These are phyloP conservation scores for Ceratonia siliqua DNA, from an alignment of 306 rosid species.

Conservation along the genomic window DNA sequence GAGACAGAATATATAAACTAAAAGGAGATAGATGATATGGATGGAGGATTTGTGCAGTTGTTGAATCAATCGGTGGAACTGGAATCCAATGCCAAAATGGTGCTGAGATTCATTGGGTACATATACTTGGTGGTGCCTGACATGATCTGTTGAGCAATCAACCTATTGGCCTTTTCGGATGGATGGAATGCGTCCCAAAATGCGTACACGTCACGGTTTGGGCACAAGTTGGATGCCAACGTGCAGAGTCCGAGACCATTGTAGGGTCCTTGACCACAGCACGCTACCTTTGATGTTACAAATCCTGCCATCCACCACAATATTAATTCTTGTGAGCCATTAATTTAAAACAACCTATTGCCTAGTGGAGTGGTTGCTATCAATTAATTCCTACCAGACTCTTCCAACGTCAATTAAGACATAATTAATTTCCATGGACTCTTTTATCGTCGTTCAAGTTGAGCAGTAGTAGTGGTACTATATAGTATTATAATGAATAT, in stretches of 20 bases:
- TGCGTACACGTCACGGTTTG: constrained; percentile 57
- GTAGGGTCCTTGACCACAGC: constrained; percentile 86
- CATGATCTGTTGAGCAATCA: constrained; percentile 44
- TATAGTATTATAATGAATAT: neutral
- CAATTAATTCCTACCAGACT: too few relatives aligned
- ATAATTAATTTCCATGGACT: too few relatives aligned
- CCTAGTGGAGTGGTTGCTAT: too few relatives aligned
- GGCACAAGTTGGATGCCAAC: constrained; percentile 56
- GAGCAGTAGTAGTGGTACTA: neutral
- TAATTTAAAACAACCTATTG: too few relatives aligned
- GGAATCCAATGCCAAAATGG: constrained; percentile 68
- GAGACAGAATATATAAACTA: too few relatives aligned
- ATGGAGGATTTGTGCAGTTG: too few relatives aligned
- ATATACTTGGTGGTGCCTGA: constrained; percentile 59
- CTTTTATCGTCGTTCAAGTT: too few relatives aligned
- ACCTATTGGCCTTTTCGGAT: constrained; percentile 51
- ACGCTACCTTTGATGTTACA: constrained; percentile 64
- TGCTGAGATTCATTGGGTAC: constrained; percentile 86
- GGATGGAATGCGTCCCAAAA: constrained; percentile 94
- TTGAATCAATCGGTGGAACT: neutral
- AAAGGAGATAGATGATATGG: neutral
- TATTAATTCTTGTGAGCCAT: too few relatives aligned
- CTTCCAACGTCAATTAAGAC: too few relatives aligned
- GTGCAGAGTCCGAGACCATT: constrained; percentile 80
- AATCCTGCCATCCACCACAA: too few relatives aligned